Evolutionary conservation across 352 stramenopile species (phyloP).

Genomic region (Bremia lactucae): DNA sequence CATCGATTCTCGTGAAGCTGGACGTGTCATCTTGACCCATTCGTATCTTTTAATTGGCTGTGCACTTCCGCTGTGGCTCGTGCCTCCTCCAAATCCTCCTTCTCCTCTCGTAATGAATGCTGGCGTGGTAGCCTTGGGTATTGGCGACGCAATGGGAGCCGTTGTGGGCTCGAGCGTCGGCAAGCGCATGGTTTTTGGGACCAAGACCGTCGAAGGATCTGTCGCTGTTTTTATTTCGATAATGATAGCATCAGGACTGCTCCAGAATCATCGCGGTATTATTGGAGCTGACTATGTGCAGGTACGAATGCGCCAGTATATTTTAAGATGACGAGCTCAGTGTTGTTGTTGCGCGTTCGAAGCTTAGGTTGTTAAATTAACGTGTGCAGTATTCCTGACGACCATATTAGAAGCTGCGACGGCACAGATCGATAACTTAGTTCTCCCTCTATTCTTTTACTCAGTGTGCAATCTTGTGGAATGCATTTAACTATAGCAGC

Average conservation of each 20-base stretch:
- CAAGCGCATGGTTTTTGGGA: conserved; percentile 37
- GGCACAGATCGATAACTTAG: conserved; percentile 77
- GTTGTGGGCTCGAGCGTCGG: conserved; percentile 45
- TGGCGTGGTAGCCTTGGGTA: conserved; percentile 53
- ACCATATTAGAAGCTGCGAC: conserved; percentile 57
- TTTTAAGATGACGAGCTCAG: neutral
- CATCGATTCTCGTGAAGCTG: conserved; percentile 64
- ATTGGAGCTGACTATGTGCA: conserved; percentile 19
- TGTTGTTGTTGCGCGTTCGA: neutral
- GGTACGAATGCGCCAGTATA: conserved; percentile 13
- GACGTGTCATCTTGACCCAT: conserved; percentile 60
- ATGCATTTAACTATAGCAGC: too few species aligned
- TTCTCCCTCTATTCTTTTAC: conserved; percentile 65
- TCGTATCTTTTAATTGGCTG: conserved; percentile 72
- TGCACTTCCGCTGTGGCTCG: conserved; percentile 62
- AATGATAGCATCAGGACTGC: conserved; percentile 28
- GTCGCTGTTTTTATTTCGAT: conserved; percentile 53
- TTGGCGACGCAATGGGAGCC: conserved; percentile 72
- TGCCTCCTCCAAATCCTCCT: conserved; percentile 1
- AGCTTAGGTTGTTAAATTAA: conserved; percentile 5
- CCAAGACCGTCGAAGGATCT: conserved; percentile 58
- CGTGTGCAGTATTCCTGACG: conserved; percentile 32
- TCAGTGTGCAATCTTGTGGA: conserved; percentile 37
- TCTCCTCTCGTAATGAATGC: conserved; percentile 41
- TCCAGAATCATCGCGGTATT: conserved; percentile 35